These are phyloP conservation scores for Amanita muscaria DNA, from an alignment of 768 basidiomycete genomes.

Conservation along the genomic window DNA sequence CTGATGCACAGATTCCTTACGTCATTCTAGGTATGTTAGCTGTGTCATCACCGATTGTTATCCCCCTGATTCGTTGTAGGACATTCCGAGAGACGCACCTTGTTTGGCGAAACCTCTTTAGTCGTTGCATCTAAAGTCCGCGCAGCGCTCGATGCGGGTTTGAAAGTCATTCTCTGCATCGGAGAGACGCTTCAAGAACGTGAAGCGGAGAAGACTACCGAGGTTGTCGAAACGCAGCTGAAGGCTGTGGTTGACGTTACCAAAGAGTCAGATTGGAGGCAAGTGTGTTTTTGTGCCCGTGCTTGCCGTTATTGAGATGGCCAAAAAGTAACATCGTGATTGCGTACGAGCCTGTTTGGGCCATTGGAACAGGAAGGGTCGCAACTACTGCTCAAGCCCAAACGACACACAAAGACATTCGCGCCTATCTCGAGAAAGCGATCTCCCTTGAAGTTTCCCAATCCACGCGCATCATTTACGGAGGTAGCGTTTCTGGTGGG, in stretches of 20 bases:
- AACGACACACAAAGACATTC: slow-evolving; percentile 79
- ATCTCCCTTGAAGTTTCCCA: slow-evolving; percentile 67
- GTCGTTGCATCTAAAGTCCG: slow-evolving; percentile 81
- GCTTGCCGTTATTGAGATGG: no score
- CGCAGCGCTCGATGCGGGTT: slow-evolving; percentile 63
- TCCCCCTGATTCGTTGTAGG: slow-evolving; percentile 32
- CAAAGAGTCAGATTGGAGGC: slow-evolving; percentile 75
- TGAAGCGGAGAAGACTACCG: slow-evolving; percentile 66
- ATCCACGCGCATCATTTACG: slow-evolving; percentile 84
- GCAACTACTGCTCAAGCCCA: slow-evolving; percentile 91
- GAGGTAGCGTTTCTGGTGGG: slow-evolving; percentile 84
- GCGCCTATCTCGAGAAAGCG: slow-evolving; percentile 55
- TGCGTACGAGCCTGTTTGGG: slow-evolving; percentile 98
- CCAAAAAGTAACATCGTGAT: slow-evolving; percentile 75
- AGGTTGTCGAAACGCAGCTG: slow-evolving; percentile 79
- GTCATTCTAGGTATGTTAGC: slow-evolving; percentile 71
- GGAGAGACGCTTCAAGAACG: slow-evolving; percentile 90
- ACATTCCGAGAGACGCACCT: slow-evolving; percentile 91
- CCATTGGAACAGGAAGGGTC: slow-evolving; percentile 96
- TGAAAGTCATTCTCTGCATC: slow-evolving; percentile 91
- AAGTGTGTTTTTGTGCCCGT: slow-evolving; percentile 20
- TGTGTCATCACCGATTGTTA: slow-evolving; percentile 1
- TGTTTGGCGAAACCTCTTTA: slow-evolving; percentile 85
- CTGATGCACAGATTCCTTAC: slow-evolving; percentile 79
- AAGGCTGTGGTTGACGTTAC: slow-evolving; percentile 60